Evolutionary conservation across 2,329 filamentous ascomycete genomes (phyloP).

Genomic region (Ascochyta clinopodiicola): DNA sequence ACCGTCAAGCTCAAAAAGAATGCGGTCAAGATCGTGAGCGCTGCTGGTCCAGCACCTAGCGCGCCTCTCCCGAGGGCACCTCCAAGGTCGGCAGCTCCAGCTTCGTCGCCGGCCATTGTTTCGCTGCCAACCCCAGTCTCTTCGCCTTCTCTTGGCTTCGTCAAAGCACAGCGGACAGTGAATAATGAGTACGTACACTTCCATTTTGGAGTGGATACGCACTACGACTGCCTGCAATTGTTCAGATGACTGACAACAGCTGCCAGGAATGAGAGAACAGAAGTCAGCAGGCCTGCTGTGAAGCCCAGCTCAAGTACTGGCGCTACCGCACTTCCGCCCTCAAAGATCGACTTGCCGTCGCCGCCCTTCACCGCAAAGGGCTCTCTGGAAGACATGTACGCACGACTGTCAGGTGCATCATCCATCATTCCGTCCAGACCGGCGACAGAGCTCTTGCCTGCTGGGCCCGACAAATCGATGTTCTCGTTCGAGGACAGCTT

Average conservation of each 20-base stretch:
- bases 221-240: not conserved
- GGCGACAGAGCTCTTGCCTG: not conserved
- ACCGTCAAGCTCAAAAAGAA: conserved; percentile 39
- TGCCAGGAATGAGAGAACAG: not conserved
- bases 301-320: not conserved
- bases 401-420: conserved; percentile 20
- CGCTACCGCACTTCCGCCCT: not conserved
- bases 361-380: conserved; percentile 1
- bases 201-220: too few species aligned
- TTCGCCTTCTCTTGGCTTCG: conserved; percentile 7
- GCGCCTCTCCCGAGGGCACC: not conserved
- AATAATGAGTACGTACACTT: conserved; percentile 22
- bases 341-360: conserved; percentile 4
- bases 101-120: not conserved
- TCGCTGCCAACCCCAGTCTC: not conserved
- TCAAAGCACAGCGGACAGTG: conserved; percentile 11
- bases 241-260: conserved; percentile 7
- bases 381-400: conserved; percentile 28
- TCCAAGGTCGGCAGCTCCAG: not conserved
- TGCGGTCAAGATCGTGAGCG: conserved; percentile 34
- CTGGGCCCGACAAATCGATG: conserved; percentile 2
- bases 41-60: conserved; percentile 15
- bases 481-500: conserved; percentile 12
- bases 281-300: not conserved
- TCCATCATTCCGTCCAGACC: not conserved